Conservation (phyloP, 2,329 filamentous ascomycete species). For the Beauveria caledonica region DNA sequence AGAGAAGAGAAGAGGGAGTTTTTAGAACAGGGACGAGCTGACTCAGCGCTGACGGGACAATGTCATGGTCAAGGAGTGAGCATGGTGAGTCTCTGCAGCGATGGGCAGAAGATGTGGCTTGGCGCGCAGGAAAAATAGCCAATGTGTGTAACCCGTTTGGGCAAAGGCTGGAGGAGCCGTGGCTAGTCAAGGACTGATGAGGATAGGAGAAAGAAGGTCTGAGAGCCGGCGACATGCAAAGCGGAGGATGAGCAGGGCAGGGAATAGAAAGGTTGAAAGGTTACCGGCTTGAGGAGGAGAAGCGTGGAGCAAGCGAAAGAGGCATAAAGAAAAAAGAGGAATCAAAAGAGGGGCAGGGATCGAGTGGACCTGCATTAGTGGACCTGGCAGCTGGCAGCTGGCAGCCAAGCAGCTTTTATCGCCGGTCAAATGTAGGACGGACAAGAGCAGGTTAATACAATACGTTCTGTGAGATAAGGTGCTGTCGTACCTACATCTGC, state of each 20-base stretch:
- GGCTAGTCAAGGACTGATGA: background rate
- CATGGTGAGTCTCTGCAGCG: background rate
- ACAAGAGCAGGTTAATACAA: too few species aligned
- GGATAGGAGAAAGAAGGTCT: background rate
- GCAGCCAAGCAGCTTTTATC: background rate
- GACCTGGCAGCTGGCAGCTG: background rate
- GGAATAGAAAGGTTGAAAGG: background rate
- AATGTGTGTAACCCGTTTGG: background rate
- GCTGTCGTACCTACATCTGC: too few species aligned
- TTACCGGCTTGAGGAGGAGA: background rate
- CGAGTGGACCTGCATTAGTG: slow-evolving; percentile 7
- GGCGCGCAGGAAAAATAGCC: background rate
- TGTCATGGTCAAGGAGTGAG: background rate
- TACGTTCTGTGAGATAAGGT: too few species aligned
- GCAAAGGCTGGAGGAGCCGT: background rate
- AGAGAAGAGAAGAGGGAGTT: background rate
- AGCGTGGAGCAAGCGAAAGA: too few species aligned
- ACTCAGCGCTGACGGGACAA: background rate
- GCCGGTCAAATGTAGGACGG: too few species aligned
- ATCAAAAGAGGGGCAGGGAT: background rate
- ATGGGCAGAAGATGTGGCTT: background rate
- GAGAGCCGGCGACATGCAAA: background rate
- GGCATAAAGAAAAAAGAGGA: background rate
- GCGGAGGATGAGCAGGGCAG: background rate
- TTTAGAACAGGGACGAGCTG: background rate